Base-by-base conservation (phyloP, 805 yeast species). In the Isabelozyma rhagii region DNA sequence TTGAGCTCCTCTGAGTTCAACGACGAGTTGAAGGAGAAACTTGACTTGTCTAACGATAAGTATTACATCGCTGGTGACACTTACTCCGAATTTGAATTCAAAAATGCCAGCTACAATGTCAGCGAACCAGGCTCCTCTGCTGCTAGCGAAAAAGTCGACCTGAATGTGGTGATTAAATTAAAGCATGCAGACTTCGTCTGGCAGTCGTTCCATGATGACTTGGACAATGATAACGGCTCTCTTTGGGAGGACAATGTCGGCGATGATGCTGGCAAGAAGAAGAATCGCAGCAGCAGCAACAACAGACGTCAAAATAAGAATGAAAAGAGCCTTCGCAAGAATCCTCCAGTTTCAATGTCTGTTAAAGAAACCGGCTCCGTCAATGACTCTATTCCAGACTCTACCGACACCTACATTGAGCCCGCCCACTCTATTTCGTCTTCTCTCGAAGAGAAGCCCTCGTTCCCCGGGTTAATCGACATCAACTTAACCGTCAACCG, bases 381-480 rank as follows among this genome's bases (percentile, higher is more conserved):
- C 15, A 43, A 42, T 1, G 46, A 52, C 27, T 45, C 51, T 18
- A 46, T 38, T 34, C 39, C 39, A 14, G 45, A 38, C 13, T 41
- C 41, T 9, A 54, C 53, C 41, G 58, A 54, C 17, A 51, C 58
- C 15, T 47, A 44, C 31, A 48, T 49, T 39, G 56, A 54, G 18
- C 49, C 42, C 43, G 44, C 45, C 25, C 49, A 52, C 9, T 51
- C 57, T 18, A 43, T 46, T 18, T 39, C 48, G 9, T 25, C 48
- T 6, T 42, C 48, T 31, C 39, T 27, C 31, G 48, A 45, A 15
- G 42, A 42, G 4, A 21, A 49, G 40, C 15, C 31, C 45, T 48
- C 51, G 25, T 73, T 71, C 56, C 62, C 63, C 10, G 77, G 78
- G 7, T 64, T 74, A 39, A 39, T 53, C 11, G 60, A 73, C 47